A percentile compares a stretch with the other conserved stretches of the same genome.
Evolutionary conservation across 805 yeast genomes (phyloP).

Genomic region (Cyberlindnera mycetangii): DNA sequence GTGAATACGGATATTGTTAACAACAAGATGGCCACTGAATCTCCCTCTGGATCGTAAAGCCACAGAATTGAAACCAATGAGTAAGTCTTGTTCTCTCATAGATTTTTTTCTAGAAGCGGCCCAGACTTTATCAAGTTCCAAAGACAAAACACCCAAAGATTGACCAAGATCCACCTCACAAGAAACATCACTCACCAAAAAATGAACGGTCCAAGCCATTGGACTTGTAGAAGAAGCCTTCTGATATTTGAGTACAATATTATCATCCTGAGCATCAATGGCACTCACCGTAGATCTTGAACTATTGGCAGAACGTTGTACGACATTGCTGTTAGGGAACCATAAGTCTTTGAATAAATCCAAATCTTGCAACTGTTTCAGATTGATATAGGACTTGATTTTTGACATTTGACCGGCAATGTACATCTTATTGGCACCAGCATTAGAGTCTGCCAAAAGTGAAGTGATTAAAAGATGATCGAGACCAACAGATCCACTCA

Average conservation of each 20-base stretch:
- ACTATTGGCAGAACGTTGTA: slow-evolving; percentile 6
- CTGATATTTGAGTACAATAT: slow-evolving; percentile 43
- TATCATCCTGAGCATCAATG: slow-evolving; percentile 9
- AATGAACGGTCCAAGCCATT: slow-evolving; percentile 70
- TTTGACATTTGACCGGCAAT: slow-evolving; percentile 53
- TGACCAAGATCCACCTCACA: slow-evolving; percentile 78
- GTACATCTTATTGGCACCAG: slow-evolving; percentile 38
- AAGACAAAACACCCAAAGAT: slow-evolving; percentile 64
- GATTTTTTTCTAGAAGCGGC: slow-evolving; percentile 61
- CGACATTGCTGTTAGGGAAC: slow-evolving; percentile 42
- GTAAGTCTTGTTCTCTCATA: slow-evolving; percentile 69
- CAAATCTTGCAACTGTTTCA: slow-evolving; percentile 85
- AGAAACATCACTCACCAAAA: slow-evolving; percentile 49
- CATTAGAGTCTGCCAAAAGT: slow-evolving; percentile 43
- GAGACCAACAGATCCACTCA: slow-evolving; percentile 66
- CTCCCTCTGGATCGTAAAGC: slow-evolving; percentile 67
- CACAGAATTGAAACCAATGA: slow-evolving; percentile 54
- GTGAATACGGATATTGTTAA: slow-evolving; percentile 49
- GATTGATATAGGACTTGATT: slow-evolving; percentile 61
- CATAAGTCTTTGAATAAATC: slow-evolving; percentile 81
- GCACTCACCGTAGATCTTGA: slow-evolving; percentile 23
- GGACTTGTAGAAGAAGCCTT: slow-evolving; percentile 62
- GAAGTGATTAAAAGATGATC: slow-evolving; percentile 47
- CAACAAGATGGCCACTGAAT: slow-evolving; percentile 63
- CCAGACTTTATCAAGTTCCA: slow-evolving; percentile 63